These are phyloP conservation scores for Pestalotiopsis sp. DNA, from an alignment of 2,329 filamentous ascomycete genomes.

Conservation along the genomic window DNA sequence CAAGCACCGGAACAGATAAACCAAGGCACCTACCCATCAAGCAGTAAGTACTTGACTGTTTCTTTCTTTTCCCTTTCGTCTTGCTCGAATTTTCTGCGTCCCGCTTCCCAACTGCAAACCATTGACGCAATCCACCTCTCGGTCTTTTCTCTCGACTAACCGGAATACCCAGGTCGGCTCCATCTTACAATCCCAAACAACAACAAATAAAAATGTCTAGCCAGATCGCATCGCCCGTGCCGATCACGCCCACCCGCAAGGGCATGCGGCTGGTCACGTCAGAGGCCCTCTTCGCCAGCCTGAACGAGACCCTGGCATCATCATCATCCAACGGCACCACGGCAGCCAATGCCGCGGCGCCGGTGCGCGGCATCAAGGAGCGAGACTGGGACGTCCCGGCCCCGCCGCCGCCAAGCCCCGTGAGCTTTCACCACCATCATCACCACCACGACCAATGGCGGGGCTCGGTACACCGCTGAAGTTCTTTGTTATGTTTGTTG, in stretches of 20 bases:
- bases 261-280: slow-evolving; percentile 46
- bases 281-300: slow-evolving; percentile 55
- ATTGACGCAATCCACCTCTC: too few species aligned
- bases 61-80: too few species aligned
- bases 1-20: not conserved
- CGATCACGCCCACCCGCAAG: slow-evolving; percentile 50
- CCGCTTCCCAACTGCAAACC: too few species aligned
- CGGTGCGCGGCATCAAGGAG: slow-evolving; percentile 54
- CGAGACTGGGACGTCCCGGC: slow-evolving; percentile 67
- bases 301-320: slow-evolving; percentile 52
- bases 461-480: slow-evolving; percentile 35
- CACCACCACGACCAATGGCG: slow-evolving; percentile 59
- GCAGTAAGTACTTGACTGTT: too few species aligned
- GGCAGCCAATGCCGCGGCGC: slow-evolving; percentile 43
- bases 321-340: slow-evolving; percentile 30
- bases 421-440: slow-evolving; percentile 61
- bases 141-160: too few species aligned
- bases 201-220: slow-evolving; percentile 40
- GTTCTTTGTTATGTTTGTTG: not conserved
- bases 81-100: too few species aligned
- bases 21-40: not conserved
- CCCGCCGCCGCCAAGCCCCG: slow-evolving; percentile 65
- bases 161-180: not conserved
- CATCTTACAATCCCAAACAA: not conserved
- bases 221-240: slow-evolving; percentile 48